phyloP scores from a whole-genome alignment of 139 green algal species.

The Tetradesmus obliquus region DNA sequence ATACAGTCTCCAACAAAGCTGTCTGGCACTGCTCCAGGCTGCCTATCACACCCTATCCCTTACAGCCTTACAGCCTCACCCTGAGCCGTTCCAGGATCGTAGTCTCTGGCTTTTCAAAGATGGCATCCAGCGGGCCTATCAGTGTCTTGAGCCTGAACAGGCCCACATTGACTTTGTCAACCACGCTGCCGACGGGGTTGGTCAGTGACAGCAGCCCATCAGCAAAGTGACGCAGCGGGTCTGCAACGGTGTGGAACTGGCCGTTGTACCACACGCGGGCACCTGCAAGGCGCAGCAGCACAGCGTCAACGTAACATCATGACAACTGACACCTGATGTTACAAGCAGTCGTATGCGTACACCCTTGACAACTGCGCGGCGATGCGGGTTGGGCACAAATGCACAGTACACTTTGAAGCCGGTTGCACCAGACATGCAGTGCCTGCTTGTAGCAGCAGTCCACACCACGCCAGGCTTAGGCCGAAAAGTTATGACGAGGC shows the following conservation, averaged over 20 bases:
- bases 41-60: not conserved
- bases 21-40: not conserved
- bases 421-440: too few relatives aligned
- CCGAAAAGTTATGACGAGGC: too few relatives aligned
- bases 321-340: too few relatives aligned
- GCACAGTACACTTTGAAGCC: too few relatives aligned
- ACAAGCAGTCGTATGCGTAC: too few relatives aligned
- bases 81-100: slow-evolving; percentile 72
- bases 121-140: slow-evolving; percentile 68
- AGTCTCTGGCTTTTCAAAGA: slow-evolving; percentile 78
- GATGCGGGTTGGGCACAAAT: too few relatives aligned
- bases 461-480: too few relatives aligned
- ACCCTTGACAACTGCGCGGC: too few relatives aligned
- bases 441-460: too few relatives aligned
- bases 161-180: slow-evolving; percentile 91
- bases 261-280: slow-evolving; percentile 80
- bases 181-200: slow-evolving; percentile 87
- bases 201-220: slow-evolving; percentile 83
- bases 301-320: not conserved
- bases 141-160: slow-evolving; percentile 79
- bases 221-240: slow-evolving; percentile 82
- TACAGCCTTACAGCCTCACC: slow-evolving; percentile 46
- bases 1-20: not conserved
- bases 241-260: slow-evolving; percentile 80
- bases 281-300: slow-evolving; percentile 93